Evolutionary conservation across 345 rosid genomes (phyloP), one percentile per base, ranked within the genome.

Genomic region (Isatis tinctoria): DNA sequence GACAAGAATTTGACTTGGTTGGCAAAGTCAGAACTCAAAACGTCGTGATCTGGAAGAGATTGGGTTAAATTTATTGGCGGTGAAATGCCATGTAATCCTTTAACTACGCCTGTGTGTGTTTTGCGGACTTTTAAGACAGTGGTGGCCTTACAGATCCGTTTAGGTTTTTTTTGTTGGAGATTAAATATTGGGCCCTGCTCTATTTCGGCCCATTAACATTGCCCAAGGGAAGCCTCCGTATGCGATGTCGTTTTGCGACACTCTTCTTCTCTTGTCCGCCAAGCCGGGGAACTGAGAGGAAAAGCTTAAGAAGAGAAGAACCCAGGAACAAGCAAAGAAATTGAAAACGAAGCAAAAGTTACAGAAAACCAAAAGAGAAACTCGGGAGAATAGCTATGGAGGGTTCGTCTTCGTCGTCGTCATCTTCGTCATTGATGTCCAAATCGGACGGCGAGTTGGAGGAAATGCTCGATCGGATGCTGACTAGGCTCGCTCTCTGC

Each of bases 381-480:
- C 45, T 51, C 26, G 10, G 11, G 5, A 53, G 17, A 48, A 56
- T 6, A 44, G 69, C 0, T 27, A 93, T 88, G 93, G 87, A 86
- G 72, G 88, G 86, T 30, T 76, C 92, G 10, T 70, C 92, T 10
- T 70, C 65, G 4, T 76, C 91, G 17, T 57, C 74, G 2, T 36
- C 58, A 4, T 52, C 35, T 10, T 51, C 57, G 30, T 22, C 32
- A 6, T 37, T 79, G 27, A 28, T 74, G 6, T 41, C 82, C 35
- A 91, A 76, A 70, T 83, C 98, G 33, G 97, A 87, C 30, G 82
- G 66, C n/a, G 94, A 93, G 64, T 65, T 84, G 17, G 97, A 89
- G 68, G 97, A 91, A 77, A 74, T 89, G 83, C 95, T 94, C 65
- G 96, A 94, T 82, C 94, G 96, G 43, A 91, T 94, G 97, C 84